A percentile compares a stretch with the other conserved stretches of the same genome.
phyloP scores from a whole-genome alignment of 1,284 basidiomycete genomes.

The Ganoderma resinaceum region DNA sequence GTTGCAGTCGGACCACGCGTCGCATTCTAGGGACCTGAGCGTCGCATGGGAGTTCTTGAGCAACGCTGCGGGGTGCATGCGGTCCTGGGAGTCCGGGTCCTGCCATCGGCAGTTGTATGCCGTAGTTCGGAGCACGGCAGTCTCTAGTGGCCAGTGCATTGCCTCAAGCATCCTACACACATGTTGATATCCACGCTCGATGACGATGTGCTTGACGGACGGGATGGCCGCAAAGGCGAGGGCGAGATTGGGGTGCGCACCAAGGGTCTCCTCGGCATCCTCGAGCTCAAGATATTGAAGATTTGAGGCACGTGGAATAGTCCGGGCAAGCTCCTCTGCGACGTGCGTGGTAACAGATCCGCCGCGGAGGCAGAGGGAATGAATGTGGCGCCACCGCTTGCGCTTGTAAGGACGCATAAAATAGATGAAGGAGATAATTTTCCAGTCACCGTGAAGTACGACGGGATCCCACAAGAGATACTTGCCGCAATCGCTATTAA shows the following conservation, averaged over 20 bases:
- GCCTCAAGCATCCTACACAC: constrained; percentile 17
- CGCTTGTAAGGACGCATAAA: constrained; percentile 13
- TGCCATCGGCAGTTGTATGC: neutral
- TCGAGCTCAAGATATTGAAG: constrained; percentile 9
- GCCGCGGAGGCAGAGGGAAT: neutral
- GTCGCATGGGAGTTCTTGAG: constrained; percentile 13
- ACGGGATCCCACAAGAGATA: constrained; percentile 3
- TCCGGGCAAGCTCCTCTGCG: constrained; percentile 12
- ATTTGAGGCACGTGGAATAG: constrained; percentile 9
- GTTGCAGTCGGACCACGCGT: constrained; percentile 6
- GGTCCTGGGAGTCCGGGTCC: neutral
- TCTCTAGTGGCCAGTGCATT: constrained; percentile 18
- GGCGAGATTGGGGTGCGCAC: constrained; percentile 12
- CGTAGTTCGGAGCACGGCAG: neutral
- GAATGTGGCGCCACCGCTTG: constrained; percentile 15
- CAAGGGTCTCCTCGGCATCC: constrained; percentile 9
- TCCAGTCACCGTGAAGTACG: neutral
- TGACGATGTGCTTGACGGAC: constrained; percentile 11
- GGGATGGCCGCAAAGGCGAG: constrained; percentile 12
- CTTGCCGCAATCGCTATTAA: constrained; percentile 11
- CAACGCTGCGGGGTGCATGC: constrained; percentile 15
- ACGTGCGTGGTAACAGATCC: neutral
- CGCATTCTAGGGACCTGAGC: constrained; percentile 6
- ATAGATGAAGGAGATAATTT: constrained; percentile 10
- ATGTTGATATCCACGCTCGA: constrained; percentile 8